Evolutionary conservation across 345 rosid genomes (phyloP).

Genomic region (Eucalyptus grandis): DNA sequence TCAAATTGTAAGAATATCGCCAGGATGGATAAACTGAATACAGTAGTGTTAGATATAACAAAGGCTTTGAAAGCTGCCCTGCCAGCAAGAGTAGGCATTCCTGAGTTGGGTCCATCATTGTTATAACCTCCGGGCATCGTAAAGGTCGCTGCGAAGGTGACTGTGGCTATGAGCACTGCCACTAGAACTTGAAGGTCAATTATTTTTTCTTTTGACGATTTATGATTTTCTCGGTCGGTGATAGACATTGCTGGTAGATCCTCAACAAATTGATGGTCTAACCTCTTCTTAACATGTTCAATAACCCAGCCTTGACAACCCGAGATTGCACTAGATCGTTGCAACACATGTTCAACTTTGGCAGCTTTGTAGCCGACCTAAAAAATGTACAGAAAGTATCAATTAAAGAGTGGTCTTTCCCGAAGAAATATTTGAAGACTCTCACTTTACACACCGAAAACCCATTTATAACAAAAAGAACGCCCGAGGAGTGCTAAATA

Average conservation of each 20-base stretch:
- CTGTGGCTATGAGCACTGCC: neutral
- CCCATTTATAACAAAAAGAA: neutral
- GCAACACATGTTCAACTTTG: neutral
- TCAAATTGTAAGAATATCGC: neutral
- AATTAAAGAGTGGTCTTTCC: neutral
- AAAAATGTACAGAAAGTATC: neutral
- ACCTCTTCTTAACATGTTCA: neutral
- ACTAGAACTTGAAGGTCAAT: neutral
- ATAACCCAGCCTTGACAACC: neutral
- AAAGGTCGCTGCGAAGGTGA: neutral
- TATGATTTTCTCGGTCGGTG: fast-evolving
- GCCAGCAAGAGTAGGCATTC: neutral
- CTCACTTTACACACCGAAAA: neutral
- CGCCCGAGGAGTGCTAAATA: neutral
- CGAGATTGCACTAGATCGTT: neutral
- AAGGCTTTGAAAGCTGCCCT: neutral
- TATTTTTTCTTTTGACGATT: neutral
- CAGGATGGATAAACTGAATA: neutral
- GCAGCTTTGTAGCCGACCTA: neutral
- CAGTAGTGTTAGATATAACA: neutral
- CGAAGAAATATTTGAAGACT: neutral
- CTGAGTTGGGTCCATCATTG: neutral
- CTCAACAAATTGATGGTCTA: neutral
- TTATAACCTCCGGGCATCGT: neutral
- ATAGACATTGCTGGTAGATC: neutral